These are phyloP conservation scores for Petunia hybrid DNA, from an alignment of 305 asterid genomes.

Conservation along the genomic window DNA sequence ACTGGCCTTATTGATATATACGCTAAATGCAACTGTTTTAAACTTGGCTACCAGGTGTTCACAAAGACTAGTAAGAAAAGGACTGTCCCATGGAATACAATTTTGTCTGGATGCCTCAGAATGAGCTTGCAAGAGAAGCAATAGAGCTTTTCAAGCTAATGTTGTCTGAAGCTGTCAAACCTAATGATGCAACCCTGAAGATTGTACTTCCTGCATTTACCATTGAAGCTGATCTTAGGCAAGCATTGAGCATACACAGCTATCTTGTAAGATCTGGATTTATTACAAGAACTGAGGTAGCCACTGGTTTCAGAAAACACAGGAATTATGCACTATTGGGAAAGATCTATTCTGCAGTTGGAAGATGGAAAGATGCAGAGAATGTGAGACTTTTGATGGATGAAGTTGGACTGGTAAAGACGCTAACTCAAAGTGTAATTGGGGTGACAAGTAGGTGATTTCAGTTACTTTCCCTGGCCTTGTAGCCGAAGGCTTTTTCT, in stretches of 20 bases:
- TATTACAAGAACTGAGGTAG: conserved; percentile 60
- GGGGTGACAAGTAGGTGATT: conserved; percentile 37
- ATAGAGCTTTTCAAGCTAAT: conserved; percentile 73
- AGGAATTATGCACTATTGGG: conserved; percentile 79
- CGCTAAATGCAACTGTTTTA: conserved; percentile 66
- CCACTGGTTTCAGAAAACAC: conserved; percentile 80
- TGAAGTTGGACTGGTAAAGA: conserved; percentile 62
- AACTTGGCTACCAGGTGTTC: conserved; percentile 62
- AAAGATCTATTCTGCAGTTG: conserved; percentile 81
- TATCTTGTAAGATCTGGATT: conserved; percentile 75
- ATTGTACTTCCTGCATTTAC: conserved; percentile 92
- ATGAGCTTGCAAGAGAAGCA: conserved; percentile 63
- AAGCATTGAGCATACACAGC: conserved; percentile 69
- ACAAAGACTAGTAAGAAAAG: conserved; percentile 62
- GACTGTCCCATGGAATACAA: conserved; percentile 88
- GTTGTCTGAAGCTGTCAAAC: conserved; percentile 60
- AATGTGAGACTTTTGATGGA: conserved; percentile 65
- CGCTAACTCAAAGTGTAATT: conserved; percentile 75
- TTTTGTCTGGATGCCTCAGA: conserved; percentile 80
- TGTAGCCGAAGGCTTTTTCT: not conserved
- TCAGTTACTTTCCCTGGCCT: not conserved
- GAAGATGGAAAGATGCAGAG: conserved; percentile 91
- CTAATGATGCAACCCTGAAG: conserved; percentile 77
- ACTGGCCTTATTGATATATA: conserved; percentile 82
- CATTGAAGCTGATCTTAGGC: conserved; percentile 69